phyloP scores from a whole-genome alignment of 176 grass and related monocot species.

The Musa acuminata region DNA sequence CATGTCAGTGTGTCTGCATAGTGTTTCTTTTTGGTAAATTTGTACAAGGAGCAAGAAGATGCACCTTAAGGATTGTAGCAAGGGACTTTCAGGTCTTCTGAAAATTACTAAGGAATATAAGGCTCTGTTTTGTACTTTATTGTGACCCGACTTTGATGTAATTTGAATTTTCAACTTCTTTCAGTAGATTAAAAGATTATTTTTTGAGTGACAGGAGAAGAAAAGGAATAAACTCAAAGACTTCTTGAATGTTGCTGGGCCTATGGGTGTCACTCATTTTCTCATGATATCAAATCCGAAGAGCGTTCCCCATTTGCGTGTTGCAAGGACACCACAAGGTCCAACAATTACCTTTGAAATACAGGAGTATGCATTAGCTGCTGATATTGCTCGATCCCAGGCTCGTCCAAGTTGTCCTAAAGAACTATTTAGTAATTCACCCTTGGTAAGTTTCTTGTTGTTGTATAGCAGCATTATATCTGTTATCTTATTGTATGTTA shows the following conservation, averaged over 20 bases:
- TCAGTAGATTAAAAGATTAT: not conserved
- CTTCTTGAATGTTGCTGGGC: slow-evolving; percentile 45
- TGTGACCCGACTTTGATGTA: not conserved
- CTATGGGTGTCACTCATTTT: slow-evolving; percentile 57
- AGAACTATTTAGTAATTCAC: slow-evolving; percentile 47
- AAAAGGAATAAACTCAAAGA: slow-evolving; percentile 63
- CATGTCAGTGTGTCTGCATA: too few species aligned
- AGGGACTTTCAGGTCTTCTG: too few species aligned
- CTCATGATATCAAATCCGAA: slow-evolving; percentile 52
- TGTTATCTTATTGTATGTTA: not conserved
- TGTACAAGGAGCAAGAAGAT: too few species aligned
- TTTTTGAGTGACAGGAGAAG: slow-evolving; percentile 41
- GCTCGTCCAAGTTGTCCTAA: slow-evolving; percentile 41
- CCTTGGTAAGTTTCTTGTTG: slow-evolving; percentile 36
- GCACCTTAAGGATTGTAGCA: too few species aligned
- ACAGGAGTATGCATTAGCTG: slow-evolving; percentile 37
- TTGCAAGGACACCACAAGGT: slow-evolving; percentile 38
- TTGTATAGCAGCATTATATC: not conserved
- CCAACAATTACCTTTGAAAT: slow-evolving; percentile 47
- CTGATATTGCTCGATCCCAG: slow-evolving; percentile 44
- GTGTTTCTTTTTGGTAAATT: too few species aligned
- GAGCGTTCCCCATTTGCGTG: slow-evolving; percentile 38
- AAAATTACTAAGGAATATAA: too few species aligned
- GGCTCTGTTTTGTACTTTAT: too few species aligned
- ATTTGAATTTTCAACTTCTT: not conserved